These are phyloP conservation scores for Aspergillus latus DNA, from an alignment of 2,329 filamentous ascomycete species.

Conservation along the genomic window DNA sequence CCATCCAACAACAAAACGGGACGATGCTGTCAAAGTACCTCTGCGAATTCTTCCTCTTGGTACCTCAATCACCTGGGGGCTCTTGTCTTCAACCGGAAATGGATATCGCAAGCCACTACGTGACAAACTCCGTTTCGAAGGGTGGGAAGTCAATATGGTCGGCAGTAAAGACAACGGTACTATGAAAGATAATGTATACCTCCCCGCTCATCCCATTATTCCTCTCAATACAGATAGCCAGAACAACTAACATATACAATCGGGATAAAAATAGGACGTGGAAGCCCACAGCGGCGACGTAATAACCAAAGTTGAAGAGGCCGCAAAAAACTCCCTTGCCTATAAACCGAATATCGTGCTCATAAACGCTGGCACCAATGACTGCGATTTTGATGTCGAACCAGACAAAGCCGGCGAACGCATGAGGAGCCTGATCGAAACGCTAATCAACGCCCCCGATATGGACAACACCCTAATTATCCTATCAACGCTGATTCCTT, in stretches of 20 bases:
- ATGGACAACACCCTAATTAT: constrained; percentile 6
- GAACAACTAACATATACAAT: too few relatives aligned
- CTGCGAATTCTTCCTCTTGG: constrained; percentile 14
- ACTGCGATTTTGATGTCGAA: constrained; percentile 1
- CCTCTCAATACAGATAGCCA: background rate
- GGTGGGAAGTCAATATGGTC: constrained; percentile 20
- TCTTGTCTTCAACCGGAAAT: constrained; percentile 12
- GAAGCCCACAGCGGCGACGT: constrained; percentile 7
- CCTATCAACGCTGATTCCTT: constrained; percentile 10
- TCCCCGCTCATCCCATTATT: background rate
- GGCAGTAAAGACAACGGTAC: constrained; percentile 14
- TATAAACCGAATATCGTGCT: constrained; percentile 11
- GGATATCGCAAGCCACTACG: constrained; percentile 18
- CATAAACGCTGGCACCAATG: constrained; percentile 14
- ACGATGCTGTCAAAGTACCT: background rate
- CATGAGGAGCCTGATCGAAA: background rate
- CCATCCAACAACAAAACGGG: too few relatives aligned
- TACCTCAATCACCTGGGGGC: constrained; percentile 18
- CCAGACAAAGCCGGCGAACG: background rate
- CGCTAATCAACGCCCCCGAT: background rate
- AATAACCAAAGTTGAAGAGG: background rate
- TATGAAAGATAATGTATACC: constrained; percentile 24
- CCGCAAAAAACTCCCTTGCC: background rate
- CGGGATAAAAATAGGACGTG: background rate
- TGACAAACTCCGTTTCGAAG: constrained; percentile 10